phyloP scores from a whole-genome alignment of 164 flowering plant genomes.

The Kalanchoe fedtschenkoi region DNA sequence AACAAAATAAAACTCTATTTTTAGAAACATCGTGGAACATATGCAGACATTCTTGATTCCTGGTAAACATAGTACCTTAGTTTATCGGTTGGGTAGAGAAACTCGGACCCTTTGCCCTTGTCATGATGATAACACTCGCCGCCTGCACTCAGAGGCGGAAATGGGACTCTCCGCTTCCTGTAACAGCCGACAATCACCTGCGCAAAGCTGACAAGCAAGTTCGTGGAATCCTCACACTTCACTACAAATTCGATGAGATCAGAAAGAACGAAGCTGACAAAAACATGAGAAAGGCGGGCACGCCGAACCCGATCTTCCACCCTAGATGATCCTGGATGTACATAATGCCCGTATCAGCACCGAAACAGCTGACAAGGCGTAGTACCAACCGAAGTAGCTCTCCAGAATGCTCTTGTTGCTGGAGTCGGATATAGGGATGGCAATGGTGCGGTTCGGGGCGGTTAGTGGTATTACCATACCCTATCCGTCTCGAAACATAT shows the following conservation, averaged over 20 bases:
- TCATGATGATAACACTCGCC: constrained; percentile 23
- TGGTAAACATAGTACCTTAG: constrained; percentile 59
- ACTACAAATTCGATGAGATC: constrained; percentile 36
- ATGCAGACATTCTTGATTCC: too few relatives aligned
- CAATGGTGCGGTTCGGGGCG: too few relatives aligned
- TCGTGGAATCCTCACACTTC: constrained; percentile 25
- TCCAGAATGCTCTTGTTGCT: constrained; percentile 35
- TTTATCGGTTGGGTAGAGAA: constrained; percentile 27
- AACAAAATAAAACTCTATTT: too few relatives aligned
- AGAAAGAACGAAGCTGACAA: constrained; percentile 32
- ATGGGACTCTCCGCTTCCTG: constrained; percentile 28
- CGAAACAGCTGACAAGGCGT: constrained; percentile 30
- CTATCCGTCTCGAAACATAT: too few relatives aligned
- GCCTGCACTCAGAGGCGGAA: constrained; percentile 17
- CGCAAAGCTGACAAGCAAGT: constrained; percentile 37
- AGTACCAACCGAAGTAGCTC: constrained; percentile 62
- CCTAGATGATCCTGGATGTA: constrained; percentile 59
- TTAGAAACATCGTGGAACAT: too few relatives aligned
- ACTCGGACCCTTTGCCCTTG: constrained; percentile 22
- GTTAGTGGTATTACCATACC: too few relatives aligned
- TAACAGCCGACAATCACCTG: constrained; percentile 45
- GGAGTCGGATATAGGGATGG: too few relatives aligned
- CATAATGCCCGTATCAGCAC: constrained; percentile 45
- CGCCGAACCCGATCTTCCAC: constrained; percentile 65
- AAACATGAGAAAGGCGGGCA: constrained; percentile 50